phyloP scores from a whole-genome alignment of 1,284 basidiomycete genomes.

The Phenoliferia sp. region DNA sequence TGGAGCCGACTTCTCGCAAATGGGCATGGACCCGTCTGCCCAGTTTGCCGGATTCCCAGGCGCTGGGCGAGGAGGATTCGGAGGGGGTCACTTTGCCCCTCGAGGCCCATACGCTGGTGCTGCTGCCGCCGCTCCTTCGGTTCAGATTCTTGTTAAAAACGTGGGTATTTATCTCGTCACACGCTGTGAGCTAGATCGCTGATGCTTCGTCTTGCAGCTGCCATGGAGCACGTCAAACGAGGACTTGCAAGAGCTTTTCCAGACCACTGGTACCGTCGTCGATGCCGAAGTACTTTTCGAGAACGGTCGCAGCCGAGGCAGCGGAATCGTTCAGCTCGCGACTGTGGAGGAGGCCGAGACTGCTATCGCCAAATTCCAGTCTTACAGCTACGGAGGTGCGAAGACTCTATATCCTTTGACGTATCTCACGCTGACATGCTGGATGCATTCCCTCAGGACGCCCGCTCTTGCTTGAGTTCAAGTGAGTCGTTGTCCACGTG shows the following conservation, averaged over 20 bases:
- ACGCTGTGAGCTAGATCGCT: neutral
- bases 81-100: constrained; percentile 37
- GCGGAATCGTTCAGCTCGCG: constrained; percentile 92
- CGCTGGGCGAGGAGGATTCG: constrained; percentile 27
- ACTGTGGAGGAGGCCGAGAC: constrained; percentile 83
- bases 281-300: constrained; percentile 91
- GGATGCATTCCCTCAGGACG: constrained; percentile 1
- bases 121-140: constrained; percentile 65
- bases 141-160: constrained; percentile 96
- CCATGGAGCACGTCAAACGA: constrained; percentile 99
- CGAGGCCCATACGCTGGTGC: constrained; percentile 7
- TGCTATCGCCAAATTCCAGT: constrained; percentile 69
- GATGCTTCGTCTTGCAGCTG: constrained; percentile 53
- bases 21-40: constrained; percentile 42
- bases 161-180: constrained; percentile 53
- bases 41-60: constrained; percentile 13
- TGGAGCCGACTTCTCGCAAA: too few species aligned
- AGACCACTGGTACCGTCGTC: constrained; percentile 92
- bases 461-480: constrained; percentile 19
- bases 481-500: neutral
- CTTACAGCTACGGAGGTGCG: constrained; percentile 37
- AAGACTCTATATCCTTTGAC: neutral
- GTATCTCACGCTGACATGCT: neutral
- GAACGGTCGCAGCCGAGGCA: constrained; percentile 70
- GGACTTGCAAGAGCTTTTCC: constrained; percentile 94